A percentile compares a stretch with the other conserved stretches of the same genome.
Conservation (phyloP, 2,329 filamentous ascomycete genomes). For the Aspergillus sp. region DNA sequence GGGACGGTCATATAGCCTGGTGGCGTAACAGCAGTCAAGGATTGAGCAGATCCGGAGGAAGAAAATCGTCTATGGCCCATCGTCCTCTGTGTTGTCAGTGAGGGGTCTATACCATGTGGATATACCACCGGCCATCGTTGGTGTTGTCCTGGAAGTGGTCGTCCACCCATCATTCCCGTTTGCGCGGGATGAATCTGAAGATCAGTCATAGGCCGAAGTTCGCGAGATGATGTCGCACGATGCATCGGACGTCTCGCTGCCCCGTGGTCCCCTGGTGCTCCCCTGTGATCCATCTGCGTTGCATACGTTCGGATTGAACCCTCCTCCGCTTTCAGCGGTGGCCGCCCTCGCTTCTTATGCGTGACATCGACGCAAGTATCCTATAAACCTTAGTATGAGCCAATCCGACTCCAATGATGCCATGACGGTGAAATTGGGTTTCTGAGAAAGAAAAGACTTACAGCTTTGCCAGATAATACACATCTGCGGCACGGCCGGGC, state of each 20-base stretch:
- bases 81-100: conserved; percentile 23
- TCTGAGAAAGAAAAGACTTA: conserved; percentile 25
- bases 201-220: conserved; percentile 39
- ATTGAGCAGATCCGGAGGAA: conserved; percentile 31
- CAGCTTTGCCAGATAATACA: conserved; percentile 47
- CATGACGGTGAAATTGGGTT: background rate
- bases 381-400: conserved; percentile 21
- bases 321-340: conserved; percentile 45
- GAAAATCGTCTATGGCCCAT: conserved; percentile 33
- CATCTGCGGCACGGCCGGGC: conserved; percentile 47
- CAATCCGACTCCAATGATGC: background rate
- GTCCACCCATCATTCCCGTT: conserved; percentile 19
- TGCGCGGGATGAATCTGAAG: conserved; percentile 29
- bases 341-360: conserved; percentile 48
- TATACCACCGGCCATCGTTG: conserved; percentile 36
- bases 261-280: conserved; percentile 27
- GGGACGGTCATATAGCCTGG: conserved; percentile 26
- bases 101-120: conserved; percentile 28
- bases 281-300: conserved; percentile 27
- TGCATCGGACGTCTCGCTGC: conserved; percentile 29
- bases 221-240: conserved; percentile 37
- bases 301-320: conserved; percentile 33
- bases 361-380: conserved; percentile 47
- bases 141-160: conserved; percentile 23
- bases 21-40: conserved; percentile 25